These are phyloP conservation scores for Backusella australiensis DNA, from an alignment of 192 early-diverging fungal genomes.

Conservation along the genomic window DNA sequence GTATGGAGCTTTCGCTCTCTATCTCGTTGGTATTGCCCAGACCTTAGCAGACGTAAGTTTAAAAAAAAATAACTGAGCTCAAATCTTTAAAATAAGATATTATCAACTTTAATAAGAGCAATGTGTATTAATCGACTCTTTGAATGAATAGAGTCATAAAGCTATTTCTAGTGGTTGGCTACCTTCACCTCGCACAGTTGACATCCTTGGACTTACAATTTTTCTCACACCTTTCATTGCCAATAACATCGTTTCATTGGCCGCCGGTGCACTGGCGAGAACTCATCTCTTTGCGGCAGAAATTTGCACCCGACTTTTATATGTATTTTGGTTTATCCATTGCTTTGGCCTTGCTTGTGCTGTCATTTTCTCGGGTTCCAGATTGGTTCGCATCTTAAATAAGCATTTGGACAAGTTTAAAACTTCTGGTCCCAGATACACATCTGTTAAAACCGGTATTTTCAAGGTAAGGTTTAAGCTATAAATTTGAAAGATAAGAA, in stretches of 20 bases:
- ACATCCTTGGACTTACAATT: slow-evolving; percentile 19
- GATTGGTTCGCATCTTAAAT: slow-evolving; percentile 15
- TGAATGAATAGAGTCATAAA: slow-evolving; percentile 23
- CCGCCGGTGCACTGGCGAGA: slow-evolving; percentile 18
- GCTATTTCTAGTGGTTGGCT: slow-evolving; percentile 24
- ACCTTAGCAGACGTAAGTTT: slow-evolving; percentile 27
- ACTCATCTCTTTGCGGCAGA: slow-evolving; percentile 6
- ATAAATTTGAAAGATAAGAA: background rate
- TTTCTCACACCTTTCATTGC: slow-evolving; percentile 20
- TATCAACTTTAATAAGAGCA: background rate
- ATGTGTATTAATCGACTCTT: background rate
- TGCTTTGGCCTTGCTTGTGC: slow-evolving; percentile 7
- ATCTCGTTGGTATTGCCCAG: slow-evolving; percentile 32
- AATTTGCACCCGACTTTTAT: slow-evolving; percentile 21
- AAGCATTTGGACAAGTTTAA: slow-evolving; percentile 17
- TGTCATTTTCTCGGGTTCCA: slow-evolving; percentile 22
- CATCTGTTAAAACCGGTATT: slow-evolving; percentile 24
- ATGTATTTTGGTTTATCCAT: slow-evolving; percentile 32
- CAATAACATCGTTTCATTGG: slow-evolving; percentile 21
- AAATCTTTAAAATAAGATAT: background rate
- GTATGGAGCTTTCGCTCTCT: slow-evolving; percentile 24
- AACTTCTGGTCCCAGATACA: slow-evolving; percentile 19
- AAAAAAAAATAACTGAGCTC: background rate
- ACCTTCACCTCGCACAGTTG: slow-evolving; percentile 22
- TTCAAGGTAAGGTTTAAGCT: slow-evolving; percentile 11